Base-by-base conservation (phyloP, 257 asterid species). In the Solanum dulcamara region DNA sequence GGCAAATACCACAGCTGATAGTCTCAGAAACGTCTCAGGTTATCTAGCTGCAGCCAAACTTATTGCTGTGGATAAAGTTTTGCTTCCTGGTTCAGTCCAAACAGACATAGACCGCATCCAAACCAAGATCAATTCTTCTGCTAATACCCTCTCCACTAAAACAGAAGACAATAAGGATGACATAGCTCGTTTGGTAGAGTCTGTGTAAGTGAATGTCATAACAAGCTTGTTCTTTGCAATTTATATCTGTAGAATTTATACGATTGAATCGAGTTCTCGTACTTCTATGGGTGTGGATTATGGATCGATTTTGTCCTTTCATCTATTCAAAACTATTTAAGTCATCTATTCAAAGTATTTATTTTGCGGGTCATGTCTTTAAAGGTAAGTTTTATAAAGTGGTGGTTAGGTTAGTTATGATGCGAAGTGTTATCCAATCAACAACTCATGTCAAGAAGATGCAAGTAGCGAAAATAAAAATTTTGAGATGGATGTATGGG, bases 41-140 rank as follows among this genome's bases (percentile, higher is more conserved):
- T 93, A 88, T 93, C 94, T 96, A n/a, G 87, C 93, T 13, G 93
- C 97, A 15, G 99, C 99, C 72, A 94, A 92, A 89, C 93, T 90
- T 81, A 86, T 93, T 62, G 74, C 79, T 35, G 93, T 96, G 83
- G 92, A 91, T 85, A 94, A 89, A 90, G 90, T 90, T 87, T 62
- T 90, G 46, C 91, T 96, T 79, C 95, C 98, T 80, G 70, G 90
- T 74, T 91, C 88, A 81, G 94, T 94, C 57, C 95, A 93, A 88
- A 53, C 90, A n/a, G 97, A 94, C 88, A 95, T 96, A 17, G 98
- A 96, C 86, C 83, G 72, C 70, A 92, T 93, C 84, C 98, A 91
- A 71, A 85, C 84, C 87, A 94, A 85, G 93, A 90, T 96, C 66
- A 89, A 93, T 89, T 93, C 98, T 72, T 89, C 99, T 26, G 96